A percentile compares a stretch with the other conserved stretches of the same genome.
phyloP scores from a whole-genome alignment of 148 eudicot species.

The Spergularia marina region DNA sequence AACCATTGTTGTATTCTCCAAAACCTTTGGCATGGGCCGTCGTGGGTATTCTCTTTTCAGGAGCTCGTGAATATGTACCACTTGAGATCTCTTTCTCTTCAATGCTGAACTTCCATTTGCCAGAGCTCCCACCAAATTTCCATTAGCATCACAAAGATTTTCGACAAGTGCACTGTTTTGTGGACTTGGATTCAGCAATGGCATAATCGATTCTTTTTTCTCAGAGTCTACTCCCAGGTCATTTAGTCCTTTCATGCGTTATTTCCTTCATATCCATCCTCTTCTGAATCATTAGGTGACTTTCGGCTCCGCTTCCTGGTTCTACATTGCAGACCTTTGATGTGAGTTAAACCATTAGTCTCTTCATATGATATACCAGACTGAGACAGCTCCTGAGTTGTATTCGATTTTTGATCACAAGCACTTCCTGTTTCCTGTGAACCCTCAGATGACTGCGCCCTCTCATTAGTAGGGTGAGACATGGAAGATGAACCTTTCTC shows the following conservation, averaged over 20 bases:
- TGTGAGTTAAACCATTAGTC: constrained; percentile 30
- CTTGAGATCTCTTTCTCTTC: constrained; percentile 64
- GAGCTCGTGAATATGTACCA: constrained; percentile 56
- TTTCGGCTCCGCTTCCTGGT: constrained; percentile 31
- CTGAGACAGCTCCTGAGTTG: constrained; percentile 50
- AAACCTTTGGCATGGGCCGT: constrained; percentile 61
- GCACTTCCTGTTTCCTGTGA: constrained; percentile 35
- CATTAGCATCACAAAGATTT: constrained; percentile 15
- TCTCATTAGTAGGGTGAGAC: constrained; percentile 32
- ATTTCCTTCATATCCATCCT: constrained; percentile 75
- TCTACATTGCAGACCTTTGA: constrained; percentile 36
- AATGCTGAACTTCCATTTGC: constrained; percentile 40
- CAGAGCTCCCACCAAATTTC: constrained; percentile 14
- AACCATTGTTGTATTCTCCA: constrained; percentile 69
- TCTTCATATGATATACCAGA: constrained; percentile 65
- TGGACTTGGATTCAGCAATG: constrained; percentile 27
- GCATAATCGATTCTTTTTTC: constrained; percentile 22
- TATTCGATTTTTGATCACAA: constrained; percentile 40
- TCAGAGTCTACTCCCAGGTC: constrained; percentile 53
- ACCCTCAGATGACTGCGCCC: constrained; percentile 36
- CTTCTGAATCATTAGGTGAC: constrained; percentile 84
- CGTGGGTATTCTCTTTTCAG: constrained; percentile 61
- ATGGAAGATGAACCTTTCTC: constrained; percentile 30
- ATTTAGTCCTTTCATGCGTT: constrained; percentile 89
- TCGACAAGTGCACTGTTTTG: constrained; percentile 15